Base-by-base conservation (phyloP, 441 rosid genomes). In the Croton setiger region DNA sequence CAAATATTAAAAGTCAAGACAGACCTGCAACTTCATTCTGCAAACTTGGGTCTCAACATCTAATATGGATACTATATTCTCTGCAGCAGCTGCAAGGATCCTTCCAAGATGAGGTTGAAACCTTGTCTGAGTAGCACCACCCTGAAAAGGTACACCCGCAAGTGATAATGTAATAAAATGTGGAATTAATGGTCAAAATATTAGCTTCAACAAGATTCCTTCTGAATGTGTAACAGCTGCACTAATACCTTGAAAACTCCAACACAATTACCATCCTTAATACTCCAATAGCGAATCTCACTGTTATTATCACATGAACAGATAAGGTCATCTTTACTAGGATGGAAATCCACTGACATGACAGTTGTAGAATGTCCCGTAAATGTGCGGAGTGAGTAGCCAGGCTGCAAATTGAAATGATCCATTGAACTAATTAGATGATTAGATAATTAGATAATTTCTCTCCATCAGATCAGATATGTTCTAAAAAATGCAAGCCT, bases 231-330 rank as follows among this genome's bases (percentile, higher is more conserved):
- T 49, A n/a, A 44, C 37, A 10, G 18, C 3, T 20, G 13, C 66
- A 36, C 31, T 31, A 8, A 39, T 79, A 87, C 96, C 91, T 85
- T 89, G 63, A 79, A 64, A 70, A 86, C 79, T 64, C 88, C 87
- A 54, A 78, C 80, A 76, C 85, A 81, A 71, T 80, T 78, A 36
- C 91, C 96, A 69, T 85, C 86, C 75, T 74, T 87, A 63, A 89
- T 86, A 54, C 87, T 86, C 96, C 96, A 89, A 72, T 81, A 89
- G 49, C 96, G 86, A 69, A 83, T 83, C 74, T 89, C 96, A 47
- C 75, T 78, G 75, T 70, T 72, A 31, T 67, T 75, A 75, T 89
- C 96, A 15, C 87, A 89, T 9, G 96, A 89, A 76, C 84, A 89
- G 63, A 89, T 73, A 63, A 87, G 80, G 63, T 89, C 91, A 64